Conservation (phyloP, 352 stramenopile genomes). For the Pythium grandisporangium region DNA sequence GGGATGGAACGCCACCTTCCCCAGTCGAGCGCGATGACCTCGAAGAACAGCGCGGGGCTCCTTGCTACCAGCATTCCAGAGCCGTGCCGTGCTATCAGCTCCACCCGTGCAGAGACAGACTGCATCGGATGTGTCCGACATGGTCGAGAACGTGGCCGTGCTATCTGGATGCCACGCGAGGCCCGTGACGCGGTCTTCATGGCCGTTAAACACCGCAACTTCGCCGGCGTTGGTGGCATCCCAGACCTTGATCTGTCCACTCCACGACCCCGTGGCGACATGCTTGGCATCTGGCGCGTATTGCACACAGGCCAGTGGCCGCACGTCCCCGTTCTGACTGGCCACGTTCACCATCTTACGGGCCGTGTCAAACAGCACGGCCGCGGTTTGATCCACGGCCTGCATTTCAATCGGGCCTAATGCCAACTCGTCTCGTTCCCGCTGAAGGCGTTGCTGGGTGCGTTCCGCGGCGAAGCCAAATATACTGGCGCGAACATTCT, state of each 20-base stretch:
- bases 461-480: conserved; percentile 66
- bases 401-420: conserved; percentile 22
- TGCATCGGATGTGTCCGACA: conserved; percentile 40
- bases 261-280: conserved; percentile 90
- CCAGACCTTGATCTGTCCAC: conserved; percentile 92
- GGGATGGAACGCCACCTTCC: conserved; percentile 93
- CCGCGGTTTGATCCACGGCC: conserved; percentile 58
- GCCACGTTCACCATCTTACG: conserved; percentile 80
- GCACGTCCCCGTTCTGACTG: conserved; percentile 93
- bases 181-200: conserved; percentile 84
- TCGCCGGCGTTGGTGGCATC: conserved; percentile 59
- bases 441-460: conserved; percentile 48
- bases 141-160: conserved; percentile 33
- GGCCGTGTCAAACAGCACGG: conserved; percentile 69
- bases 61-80: conserved; percentile 50
- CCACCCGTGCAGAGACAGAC: conserved; percentile 74
- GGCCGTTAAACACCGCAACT: conserved; percentile 73
- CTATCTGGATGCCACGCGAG: conserved; percentile 83
- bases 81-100: conserved; percentile 62
- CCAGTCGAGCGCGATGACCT: conserved; percentile 65
- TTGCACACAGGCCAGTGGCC: conserved; percentile 76
- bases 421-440: conserved; percentile 34
- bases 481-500: conserved; percentile 73
- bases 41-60: conserved; percentile 54
- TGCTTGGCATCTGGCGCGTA: conserved; percentile 53